These are phyloP conservation scores for Nicotiana rustica DNA, from an alignment of 305 asterid species.

Conservation along the genomic window DNA sequence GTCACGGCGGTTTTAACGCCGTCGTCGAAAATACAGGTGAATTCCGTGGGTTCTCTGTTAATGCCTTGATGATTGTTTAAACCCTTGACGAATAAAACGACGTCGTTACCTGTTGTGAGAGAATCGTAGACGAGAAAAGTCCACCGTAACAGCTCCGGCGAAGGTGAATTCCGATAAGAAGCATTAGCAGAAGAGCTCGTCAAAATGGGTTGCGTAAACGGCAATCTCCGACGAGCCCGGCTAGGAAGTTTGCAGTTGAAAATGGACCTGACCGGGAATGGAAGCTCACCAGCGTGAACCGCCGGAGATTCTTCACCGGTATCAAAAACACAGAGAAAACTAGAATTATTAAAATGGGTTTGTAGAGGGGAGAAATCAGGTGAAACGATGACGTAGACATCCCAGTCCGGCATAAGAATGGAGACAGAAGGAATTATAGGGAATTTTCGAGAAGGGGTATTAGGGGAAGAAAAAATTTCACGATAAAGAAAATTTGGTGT, in stretches of 20 bases:
- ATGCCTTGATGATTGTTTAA: slow-evolving; percentile 64
- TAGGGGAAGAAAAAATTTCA: slow-evolving; percentile 11
- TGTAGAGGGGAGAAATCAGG: slow-evolving; percentile 43
- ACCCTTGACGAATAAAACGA: slow-evolving; percentile 80
- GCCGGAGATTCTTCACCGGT: slow-evolving; percentile 55
- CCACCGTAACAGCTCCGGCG: slow-evolving; percentile 57
- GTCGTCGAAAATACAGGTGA: slow-evolving; percentile 68
- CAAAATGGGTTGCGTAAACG: slow-evolving; percentile 63
- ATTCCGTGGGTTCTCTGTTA: slow-evolving; percentile 57
- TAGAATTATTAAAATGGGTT: neutral
- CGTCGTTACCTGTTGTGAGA: slow-evolving; percentile 69
- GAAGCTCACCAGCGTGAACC: slow-evolving; percentile 49
- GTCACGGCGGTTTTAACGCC: slow-evolving; percentile 67
- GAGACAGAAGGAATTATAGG: slow-evolving; percentile 49
- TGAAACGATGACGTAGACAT: slow-evolving; percentile 65
- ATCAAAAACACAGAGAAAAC: slow-evolving; percentile 55
- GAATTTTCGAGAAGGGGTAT: neutral
- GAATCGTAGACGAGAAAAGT: slow-evolving; percentile 68
- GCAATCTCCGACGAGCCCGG: slow-evolving; percentile 56
- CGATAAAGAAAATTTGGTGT: slow-evolving; percentile 33
- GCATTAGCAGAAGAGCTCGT: slow-evolving; percentile 5
- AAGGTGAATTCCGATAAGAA: slow-evolving; percentile 34
- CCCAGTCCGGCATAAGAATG: slow-evolving; percentile 80
- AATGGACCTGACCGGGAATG: slow-evolving; percentile 62
- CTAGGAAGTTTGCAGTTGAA: slow-evolving; percentile 58